phyloP scores from a whole-genome alignment of 768 basidiomycete species.

The Rhodocollybia butyracea region DNA sequence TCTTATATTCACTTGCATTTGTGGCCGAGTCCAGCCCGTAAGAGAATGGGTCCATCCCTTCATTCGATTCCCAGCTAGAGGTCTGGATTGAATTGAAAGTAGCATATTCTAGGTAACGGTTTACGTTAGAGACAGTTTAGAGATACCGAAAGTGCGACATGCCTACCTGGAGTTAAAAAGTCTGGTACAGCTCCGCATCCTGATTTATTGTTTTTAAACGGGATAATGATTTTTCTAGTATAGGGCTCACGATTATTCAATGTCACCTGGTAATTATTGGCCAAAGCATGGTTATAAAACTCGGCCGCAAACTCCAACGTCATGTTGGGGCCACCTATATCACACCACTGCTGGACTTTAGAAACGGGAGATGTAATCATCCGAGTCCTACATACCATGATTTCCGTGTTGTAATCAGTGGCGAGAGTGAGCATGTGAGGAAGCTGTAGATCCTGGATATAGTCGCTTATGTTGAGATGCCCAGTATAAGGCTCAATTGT shows the following conservation, averaged over 20 bases:
- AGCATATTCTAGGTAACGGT: too few relatives aligned
- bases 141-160: too few relatives aligned
- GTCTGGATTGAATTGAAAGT: constrained; percentile 44
- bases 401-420: constrained; percentile 45
- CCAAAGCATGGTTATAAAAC: constrained; percentile 30
- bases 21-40: constrained; percentile 48
- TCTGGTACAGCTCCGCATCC: constrained; percentile 50
- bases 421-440: constrained; percentile 51
- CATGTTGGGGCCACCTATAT: constrained; percentile 42
- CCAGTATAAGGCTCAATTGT: constrained; percentile 55
- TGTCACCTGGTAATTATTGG: constrained; percentile 35
- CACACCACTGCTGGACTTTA: constrained; percentile 42
- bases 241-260: constrained; percentile 31
- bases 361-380: not conserved
- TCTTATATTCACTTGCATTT: constrained; percentile 41
- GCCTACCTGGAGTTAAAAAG: constrained; percentile 54
- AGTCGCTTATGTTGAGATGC: constrained; percentile 45
- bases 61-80: constrained; percentile 53
- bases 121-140: too few relatives aligned
- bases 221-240: not conserved
- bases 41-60: constrained; percentile 54
- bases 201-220: constrained; percentile 13
- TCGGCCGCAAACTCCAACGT: constrained; percentile 32
- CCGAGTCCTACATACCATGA: constrained; percentile 39
- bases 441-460: constrained; percentile 45